Percentiles rank a stretch among this genome's conserved stretches.
Evolutionary conservation across 768 basidiomycete genomes (phyloP).

Genomic region (Lanmaoa rubissima): DNA sequence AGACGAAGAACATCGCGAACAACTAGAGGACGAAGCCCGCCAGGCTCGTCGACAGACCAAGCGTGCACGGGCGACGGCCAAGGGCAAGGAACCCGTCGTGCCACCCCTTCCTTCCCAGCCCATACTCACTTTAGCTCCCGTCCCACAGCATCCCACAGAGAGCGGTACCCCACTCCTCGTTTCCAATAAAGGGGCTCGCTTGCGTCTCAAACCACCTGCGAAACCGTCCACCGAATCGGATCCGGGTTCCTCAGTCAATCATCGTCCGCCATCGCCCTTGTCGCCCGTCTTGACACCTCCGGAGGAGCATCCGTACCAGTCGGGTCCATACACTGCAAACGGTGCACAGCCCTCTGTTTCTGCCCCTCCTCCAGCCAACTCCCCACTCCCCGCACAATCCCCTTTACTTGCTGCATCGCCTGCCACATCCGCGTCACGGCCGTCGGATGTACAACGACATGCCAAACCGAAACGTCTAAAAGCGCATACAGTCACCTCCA

Average conservation of each 20-base stretch:
- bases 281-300: conserved; percentile 37
- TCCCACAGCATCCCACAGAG: conserved; percentile 20
- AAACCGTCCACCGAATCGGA: conserved; percentile 28
- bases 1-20: conserved; percentile 42
- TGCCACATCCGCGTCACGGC: conserved; percentile 22
- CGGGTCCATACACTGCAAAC: conserved; percentile 24
- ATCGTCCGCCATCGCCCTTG: conserved; percentile 29
- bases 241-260: conserved; percentile 14
- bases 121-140: conserved; percentile 26
- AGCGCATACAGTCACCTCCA: conserved; percentile 77
- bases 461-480: conserved; percentile 77
- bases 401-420: conserved; percentile 18
- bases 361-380: conserved; percentile 12
- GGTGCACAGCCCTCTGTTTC: conserved; percentile 20
- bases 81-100: conserved; percentile 37
- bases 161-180: conserved; percentile 34
- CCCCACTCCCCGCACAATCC: conserved; percentile 23
- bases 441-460: conserved; percentile 36
- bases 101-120: conserved; percentile 25
- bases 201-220: conserved; percentile 49
- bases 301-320: conserved; percentile 32
- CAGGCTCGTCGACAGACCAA: conserved; percentile 38
- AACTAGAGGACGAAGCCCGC: conserved; percentile 46
- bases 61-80: conserved; percentile 34
- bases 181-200: conserved; percentile 45